phyloP scores from a whole-genome alignment of 106 monocot genomes.

The Gastrodia elata region DNA sequence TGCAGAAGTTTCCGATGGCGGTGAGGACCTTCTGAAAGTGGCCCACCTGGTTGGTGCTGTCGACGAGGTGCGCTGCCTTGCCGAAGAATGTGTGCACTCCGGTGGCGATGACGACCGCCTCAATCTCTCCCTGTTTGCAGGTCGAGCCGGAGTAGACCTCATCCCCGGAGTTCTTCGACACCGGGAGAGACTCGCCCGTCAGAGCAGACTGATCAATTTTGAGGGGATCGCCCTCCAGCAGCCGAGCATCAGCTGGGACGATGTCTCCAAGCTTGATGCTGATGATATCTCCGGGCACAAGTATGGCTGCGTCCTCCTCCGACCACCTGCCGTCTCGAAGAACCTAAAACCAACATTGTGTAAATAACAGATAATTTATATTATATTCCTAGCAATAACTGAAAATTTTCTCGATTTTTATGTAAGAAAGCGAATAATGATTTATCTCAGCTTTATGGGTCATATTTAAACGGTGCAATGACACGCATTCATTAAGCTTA shows the following conservation, averaged over 20 bases:
- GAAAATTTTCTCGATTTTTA: no score
- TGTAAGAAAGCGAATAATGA: no score
- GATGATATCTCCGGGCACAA: conserved; percentile 69
- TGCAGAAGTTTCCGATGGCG: conserved; percentile 73
- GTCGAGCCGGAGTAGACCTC: conserved; percentile 69
- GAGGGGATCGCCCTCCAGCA: conserved; percentile 65
- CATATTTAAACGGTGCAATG: no score
- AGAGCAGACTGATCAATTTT: conserved; percentile 82
- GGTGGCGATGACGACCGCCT: conserved; percentile 70
- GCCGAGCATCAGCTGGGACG: conserved; percentile 70
- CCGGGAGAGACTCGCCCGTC: conserved; percentile 70
- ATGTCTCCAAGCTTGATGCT: conserved; percentile 74
- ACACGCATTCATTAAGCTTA: no score
- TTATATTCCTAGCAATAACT: no score
- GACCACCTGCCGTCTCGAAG: conserved; percentile 60
- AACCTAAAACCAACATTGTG: conserved; percentile 38
- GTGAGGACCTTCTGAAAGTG: conserved; percentile 78
- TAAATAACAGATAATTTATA: neutral
- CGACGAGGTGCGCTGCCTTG: conserved; percentile 68
- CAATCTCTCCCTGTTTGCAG: conserved; percentile 80
- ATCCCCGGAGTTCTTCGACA: conserved; percentile 57
- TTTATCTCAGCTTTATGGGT: no score
- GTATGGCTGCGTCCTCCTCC: conserved; percentile 58
- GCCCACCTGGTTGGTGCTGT: conserved; percentile 65
- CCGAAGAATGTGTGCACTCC: conserved; percentile 84